These are phyloP conservation scores for Wickerhamomyces mucosus DNA, from an alignment of 805 yeast genomes.

Conservation along the genomic window DNA sequence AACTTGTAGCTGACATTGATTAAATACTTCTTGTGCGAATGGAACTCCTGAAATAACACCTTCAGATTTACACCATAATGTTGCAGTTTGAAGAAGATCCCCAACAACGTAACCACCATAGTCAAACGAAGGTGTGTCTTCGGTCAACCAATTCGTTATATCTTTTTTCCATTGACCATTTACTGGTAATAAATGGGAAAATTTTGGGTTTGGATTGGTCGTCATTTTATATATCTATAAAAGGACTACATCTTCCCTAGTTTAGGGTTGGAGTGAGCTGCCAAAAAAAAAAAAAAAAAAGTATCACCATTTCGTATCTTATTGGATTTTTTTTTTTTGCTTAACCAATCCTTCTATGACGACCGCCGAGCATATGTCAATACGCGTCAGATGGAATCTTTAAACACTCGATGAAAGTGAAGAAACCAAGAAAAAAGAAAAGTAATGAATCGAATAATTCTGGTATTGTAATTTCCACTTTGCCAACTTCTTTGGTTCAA, in stretches of 20 bases:
- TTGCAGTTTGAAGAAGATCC: conserved; percentile 55
- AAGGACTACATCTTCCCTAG: no score
- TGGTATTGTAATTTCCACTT: neutral
- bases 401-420: no score
- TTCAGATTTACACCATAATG: conserved; percentile 68
- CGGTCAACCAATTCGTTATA: conserved; percentile 66
- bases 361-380: no score
- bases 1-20: conserved; percentile 61
- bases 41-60: conserved; percentile 85
- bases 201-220: conserved; percentile 9
- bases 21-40: conserved; percentile 76
- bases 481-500: neutral
- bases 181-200: conserved; percentile 55
- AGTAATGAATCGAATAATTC: neutral
- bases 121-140: conserved; percentile 91
- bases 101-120: conserved; percentile 97
- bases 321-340: no score
- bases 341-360: no score
- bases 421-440: no score
- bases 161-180: conserved; percentile 77
- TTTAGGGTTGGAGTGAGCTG: no score
- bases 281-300: neutral
- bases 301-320: neutral
- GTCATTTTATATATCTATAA: conserved; percentile 1
- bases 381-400: no score